Base-by-base conservation (phyloP, 176 grass and related monocot genomes). In the Musa itinerans region DNA sequence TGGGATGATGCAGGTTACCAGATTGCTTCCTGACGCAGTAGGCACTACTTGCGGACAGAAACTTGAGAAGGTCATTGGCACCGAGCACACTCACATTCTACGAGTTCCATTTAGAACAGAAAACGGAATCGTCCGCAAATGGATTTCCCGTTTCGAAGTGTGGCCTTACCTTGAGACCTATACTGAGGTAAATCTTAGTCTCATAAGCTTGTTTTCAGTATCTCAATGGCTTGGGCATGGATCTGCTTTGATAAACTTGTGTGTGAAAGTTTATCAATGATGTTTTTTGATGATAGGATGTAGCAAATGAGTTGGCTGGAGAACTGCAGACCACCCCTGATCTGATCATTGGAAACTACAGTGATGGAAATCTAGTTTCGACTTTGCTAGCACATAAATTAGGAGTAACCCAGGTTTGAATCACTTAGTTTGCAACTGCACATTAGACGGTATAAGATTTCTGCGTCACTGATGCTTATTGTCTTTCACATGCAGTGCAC, bases 71-170 rank as follows among this genome's bases (percentile, higher is more conserved):
- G 95, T 99, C 52, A 83, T 99, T 34, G 95, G 95, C 22, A 99
- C 95, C 1, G 91, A 99, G 71, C 91, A 99, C 86, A 94, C 90
- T 15, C 95, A 99, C 54, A 94, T 99, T 74, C 86, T 99, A 3
- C 95, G 95, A 81, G 95, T 99, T 59, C 95, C 95, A 69, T 99
- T 99, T 71, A 92, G 88, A 87, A 94, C 88, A 22, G 95, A 99
- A 24, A 83, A 87, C 54, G 95, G 95, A 69, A 89, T 89, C 26
- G 85, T 99, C 83, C 95, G 95, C 78, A 99, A 99, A 78, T 99
- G 95, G 95, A 99, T 99, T 84, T 99, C 95, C 0, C 95, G 95
- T 69, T 99, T 99, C 63, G 95, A 99, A 89, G 95, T 99, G 71
- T 99, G 95, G 95, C 95, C 95, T 0, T 99, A 99, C 83, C 86